These are phyloP conservation scores for Stropharia rugosoannulata DNA, from an alignment of 768 basidiomycete species.

Conservation along the genomic window DNA sequence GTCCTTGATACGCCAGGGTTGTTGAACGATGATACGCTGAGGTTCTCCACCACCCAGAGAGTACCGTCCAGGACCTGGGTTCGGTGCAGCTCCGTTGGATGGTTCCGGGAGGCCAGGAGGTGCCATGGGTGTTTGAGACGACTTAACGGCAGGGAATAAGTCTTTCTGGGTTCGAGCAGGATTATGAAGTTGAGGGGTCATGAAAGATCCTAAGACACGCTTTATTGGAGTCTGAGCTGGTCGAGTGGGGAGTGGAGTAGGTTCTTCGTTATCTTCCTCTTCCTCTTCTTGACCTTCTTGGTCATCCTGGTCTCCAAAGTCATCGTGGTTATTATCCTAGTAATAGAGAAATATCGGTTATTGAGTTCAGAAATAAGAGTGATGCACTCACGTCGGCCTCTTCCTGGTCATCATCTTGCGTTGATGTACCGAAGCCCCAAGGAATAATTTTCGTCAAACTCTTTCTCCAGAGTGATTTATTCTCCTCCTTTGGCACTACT, in stretches of 20 bases:
- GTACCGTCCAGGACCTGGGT: slow-evolving; percentile 25
- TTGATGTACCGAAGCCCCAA: slow-evolving; percentile 38
- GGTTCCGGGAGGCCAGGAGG: slow-evolving; percentile 5
- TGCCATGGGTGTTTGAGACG: not conserved
- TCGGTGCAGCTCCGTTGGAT: not conserved
- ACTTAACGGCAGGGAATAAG: slow-evolving; percentile 11
- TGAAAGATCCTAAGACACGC: slow-evolving; percentile 41
- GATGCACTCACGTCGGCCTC: slow-evolving; percentile 21
- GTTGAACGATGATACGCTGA: slow-evolving; percentile 44
- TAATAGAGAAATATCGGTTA: not conserved
- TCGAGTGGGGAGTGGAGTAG: slow-evolving; percentile 11
- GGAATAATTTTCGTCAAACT: slow-evolving; percentile 36
- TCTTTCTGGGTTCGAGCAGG: slow-evolving; percentile 9
- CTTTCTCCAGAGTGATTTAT: slow-evolving; percentile 41
- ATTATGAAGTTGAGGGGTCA: slow-evolving; percentile 53
- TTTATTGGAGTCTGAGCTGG: slow-evolving; percentile 29
- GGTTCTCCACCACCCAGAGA: slow-evolving; percentile 50
- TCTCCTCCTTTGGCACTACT: slow-evolving; percentile 19
- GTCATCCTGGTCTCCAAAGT: slow-evolving; percentile 7
- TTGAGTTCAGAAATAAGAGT: not conserved
- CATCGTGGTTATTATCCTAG: not conserved
- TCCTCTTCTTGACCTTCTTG: slow-evolving; percentile 12
- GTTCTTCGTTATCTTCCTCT: slow-evolving; percentile 19
- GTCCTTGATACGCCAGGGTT: slow-evolving; percentile 57
- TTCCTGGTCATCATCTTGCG: slow-evolving; percentile 15